Percentiles rank a stretch among this genome's conserved stretches.
phyloP scores from a whole-genome alignment of 129 eudicot species.

The Saussurea involucrata region DNA sequence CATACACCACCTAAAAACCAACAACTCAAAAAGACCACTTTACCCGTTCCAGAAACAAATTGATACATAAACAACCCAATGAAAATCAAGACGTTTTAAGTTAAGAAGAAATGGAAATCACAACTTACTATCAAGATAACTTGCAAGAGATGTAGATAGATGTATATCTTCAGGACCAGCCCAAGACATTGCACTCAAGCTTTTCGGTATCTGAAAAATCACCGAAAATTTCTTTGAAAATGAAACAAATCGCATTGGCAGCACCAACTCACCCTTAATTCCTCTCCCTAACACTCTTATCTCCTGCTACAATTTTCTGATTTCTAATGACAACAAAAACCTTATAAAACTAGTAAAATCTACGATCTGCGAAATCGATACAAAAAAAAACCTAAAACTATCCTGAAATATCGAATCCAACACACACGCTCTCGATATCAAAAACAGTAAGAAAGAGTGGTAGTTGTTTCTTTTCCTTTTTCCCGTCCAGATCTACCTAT shows the following conservation, averaged over 20 bases:
- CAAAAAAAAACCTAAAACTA: not conserved
- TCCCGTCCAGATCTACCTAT: constrained; percentile 20
- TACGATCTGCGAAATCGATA: constrained; percentile 16
- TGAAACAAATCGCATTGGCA: constrained; percentile 51
- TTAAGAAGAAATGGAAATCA: not conserved
- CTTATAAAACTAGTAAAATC: not conserved
- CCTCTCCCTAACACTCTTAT: not conserved
- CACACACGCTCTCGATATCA: constrained; percentile 1
- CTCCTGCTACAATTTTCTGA: constrained; percentile 1
- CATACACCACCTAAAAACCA: not conserved
- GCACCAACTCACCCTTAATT: constrained; percentile 18
- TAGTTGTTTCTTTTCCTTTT: not conserved
- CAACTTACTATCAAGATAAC: constrained; percentile 77
- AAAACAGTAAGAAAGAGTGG: not conserved
- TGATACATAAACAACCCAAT: not conserved
- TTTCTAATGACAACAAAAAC: not conserved
- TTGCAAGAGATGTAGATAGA: constrained; percentile 92
- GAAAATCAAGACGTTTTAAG: not conserved
- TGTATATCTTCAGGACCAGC: constrained; percentile 83
- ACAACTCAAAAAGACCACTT: not conserved
- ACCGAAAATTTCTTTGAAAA: constrained; percentile 35
- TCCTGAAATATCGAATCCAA: constrained; percentile 7
- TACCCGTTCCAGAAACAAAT: not conserved
- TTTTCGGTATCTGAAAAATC: constrained; percentile 40
- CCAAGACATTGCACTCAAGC: constrained; percentile 71